Conservation (phyloP, 169 alveolate species). For the Eimeria tenella region DNA sequence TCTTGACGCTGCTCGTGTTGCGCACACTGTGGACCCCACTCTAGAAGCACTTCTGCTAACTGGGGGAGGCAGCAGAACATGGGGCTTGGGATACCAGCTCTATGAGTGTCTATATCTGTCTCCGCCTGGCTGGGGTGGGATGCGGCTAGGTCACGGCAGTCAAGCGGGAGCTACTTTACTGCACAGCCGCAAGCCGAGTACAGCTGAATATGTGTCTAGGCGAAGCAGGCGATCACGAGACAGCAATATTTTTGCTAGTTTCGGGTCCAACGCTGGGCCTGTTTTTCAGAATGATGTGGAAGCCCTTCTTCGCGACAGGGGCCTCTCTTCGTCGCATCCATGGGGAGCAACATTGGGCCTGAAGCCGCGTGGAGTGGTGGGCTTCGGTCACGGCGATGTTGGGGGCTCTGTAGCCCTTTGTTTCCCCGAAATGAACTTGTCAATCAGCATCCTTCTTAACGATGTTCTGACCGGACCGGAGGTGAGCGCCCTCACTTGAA, state of each 20-base stretch:
- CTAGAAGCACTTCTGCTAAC: constrained; percentile 83
- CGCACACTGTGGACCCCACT: constrained; percentile 80
- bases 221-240: constrained; percentile 20
- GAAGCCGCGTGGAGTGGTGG: constrained; percentile 73
- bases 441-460: constrained; percentile 83
- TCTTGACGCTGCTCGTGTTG: constrained; percentile 66
- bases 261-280: constrained; percentile 11
- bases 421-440: constrained; percentile 82
- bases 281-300: constrained; percentile 9
- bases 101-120: constrained; percentile 76
- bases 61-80: constrained; percentile 83
- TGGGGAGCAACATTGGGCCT: constrained; percentile 68
- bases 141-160: constrained; percentile 43
- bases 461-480: constrained; percentile 84
- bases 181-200: constrained; percentile 48
- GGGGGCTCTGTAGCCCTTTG: constrained; percentile 83
- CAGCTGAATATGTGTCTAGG: neutral
- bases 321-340: constrained; percentile 40
- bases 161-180: constrained; percentile 3
- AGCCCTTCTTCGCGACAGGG: constrained; percentile 50
- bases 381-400: constrained; percentile 84
- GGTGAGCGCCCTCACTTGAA: constrained; percentile 23
- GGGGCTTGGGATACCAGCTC: constrained; percentile 86
- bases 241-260: neutral
- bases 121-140: constrained; percentile 38